Conservation (phyloP, 1,139 yeast genomes). For the Lodderomyces theae region DNA sequence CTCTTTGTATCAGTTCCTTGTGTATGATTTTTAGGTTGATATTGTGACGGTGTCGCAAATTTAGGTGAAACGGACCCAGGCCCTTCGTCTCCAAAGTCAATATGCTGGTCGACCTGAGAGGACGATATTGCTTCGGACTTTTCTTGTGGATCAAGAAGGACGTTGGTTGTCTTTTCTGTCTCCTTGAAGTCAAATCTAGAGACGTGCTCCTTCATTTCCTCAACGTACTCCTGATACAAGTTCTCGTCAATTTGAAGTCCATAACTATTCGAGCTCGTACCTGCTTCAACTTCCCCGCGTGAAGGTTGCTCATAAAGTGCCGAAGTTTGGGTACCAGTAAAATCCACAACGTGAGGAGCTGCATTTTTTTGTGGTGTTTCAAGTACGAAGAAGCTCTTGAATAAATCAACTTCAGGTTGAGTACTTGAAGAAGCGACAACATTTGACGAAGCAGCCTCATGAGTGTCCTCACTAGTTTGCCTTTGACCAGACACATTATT, state of each 20-base stretch:
- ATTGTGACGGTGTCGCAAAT: too few relatives aligned
- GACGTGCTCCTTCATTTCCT: not conserved
- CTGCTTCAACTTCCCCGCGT: not conserved
- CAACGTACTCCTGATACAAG: not conserved
- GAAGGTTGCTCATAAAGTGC: too few relatives aligned
- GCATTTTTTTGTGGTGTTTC: not conserved
- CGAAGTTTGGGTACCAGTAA: not conserved
- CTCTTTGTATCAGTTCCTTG: too few relatives aligned
- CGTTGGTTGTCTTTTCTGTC: not conserved
- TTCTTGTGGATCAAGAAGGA: not conserved
- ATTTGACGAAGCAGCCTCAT: not conserved
- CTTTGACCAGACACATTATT: not conserved
- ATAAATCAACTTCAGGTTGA: not conserved
- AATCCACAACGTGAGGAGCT: not conserved
- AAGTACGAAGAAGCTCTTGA: not conserved
- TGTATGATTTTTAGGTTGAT: too few relatives aligned
- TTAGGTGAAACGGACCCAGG: too few relatives aligned
- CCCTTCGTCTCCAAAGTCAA: too few relatives aligned
- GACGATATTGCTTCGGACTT: not conserved
- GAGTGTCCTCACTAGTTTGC: not conserved
- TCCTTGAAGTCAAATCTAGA: not conserved
- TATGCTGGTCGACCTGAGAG: not conserved
- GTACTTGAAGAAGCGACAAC: not conserved
- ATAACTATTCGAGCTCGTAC: not conserved
- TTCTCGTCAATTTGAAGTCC: conserved; percentile 1